Conservation (phyloP, 108 stramenopile genomes). For the Nannochloropsis salina region DNA sequence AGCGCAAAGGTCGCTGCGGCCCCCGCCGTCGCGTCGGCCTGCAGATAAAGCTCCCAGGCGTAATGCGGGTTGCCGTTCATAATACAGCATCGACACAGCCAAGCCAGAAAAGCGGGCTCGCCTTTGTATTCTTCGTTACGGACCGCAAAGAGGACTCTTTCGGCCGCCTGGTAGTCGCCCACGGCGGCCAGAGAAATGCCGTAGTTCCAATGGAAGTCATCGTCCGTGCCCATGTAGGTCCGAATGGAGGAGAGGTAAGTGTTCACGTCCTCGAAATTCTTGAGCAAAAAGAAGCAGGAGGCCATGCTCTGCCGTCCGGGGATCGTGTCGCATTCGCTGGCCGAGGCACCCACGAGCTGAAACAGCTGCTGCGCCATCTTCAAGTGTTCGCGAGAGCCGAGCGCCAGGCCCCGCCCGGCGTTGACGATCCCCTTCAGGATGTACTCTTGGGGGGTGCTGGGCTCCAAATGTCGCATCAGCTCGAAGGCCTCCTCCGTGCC, state of each 20-base stretch:
- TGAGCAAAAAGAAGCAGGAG: slow-evolving; percentile 65
- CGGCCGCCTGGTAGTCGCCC: slow-evolving; percentile 56
- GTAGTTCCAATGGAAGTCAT: slow-evolving; percentile 81
- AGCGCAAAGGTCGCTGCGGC: slow-evolving; percentile 58
- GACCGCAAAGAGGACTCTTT: slow-evolving; percentile 26
- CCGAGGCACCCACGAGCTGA: slow-evolving; percentile 65
- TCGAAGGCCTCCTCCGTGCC: slow-evolving; percentile 66
- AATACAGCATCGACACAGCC: slow-evolving; percentile 72
- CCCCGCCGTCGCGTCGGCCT: slow-evolving; percentile 60
- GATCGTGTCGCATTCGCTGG: slow-evolving; percentile 76
- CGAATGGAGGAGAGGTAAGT: slow-evolving; percentile 67
- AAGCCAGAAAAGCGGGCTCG: slow-evolving; percentile 51
- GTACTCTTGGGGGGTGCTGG: slow-evolving; percentile 69
- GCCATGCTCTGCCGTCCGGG: slow-evolving; percentile 84
- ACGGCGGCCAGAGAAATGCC: slow-evolving; percentile 63
- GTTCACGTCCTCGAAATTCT: slow-evolving; percentile 70
- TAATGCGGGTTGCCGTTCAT: slow-evolving; percentile 65
- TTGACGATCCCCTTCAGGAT: slow-evolving; percentile 69
- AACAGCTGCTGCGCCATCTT: slow-evolving; percentile 44
- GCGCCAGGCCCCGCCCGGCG: slow-evolving; percentile 60
- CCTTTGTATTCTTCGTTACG: slow-evolving; percentile 61
- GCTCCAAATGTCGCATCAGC: slow-evolving; percentile 66
- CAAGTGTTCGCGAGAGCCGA: slow-evolving; percentile 57
- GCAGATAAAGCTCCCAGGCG: slow-evolving; percentile 75
- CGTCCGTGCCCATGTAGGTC: slow-evolving; percentile 67